These are phyloP conservation scores for Waltergamsia citrina DNA, from an alignment of 2,329 filamentous ascomycete species.

Conservation along the genomic window DNA sequence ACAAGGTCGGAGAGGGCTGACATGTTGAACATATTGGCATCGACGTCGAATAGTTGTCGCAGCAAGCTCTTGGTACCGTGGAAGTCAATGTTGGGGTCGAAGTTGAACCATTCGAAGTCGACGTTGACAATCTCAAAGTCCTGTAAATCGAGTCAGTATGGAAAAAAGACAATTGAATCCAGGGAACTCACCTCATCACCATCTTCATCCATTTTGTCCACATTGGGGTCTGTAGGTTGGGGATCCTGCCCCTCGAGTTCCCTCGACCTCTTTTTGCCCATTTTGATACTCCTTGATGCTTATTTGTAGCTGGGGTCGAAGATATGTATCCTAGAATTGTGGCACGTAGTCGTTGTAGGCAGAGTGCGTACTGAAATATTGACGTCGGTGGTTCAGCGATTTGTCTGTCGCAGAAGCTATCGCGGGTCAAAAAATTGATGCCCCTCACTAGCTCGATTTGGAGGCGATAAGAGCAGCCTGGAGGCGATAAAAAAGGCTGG, in stretches of 20 bases:
- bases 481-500: not conserved
- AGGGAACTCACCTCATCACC: constrained; percentile 36
- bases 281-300: constrained; percentile 13
- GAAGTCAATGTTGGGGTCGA: constrained; percentile 80
- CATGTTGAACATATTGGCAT: constrained; percentile 77
- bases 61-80: constrained; percentile 86
- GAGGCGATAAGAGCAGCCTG: not conserved
- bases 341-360: not conserved
- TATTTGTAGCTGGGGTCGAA: too few relatives aligned
- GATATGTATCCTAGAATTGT: too few relatives aligned
- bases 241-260: constrained; percentile 33
- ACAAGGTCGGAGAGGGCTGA: constrained; percentile 81
- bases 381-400: not conserved
- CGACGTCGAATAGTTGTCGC: constrained; percentile 85
- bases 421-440: constrained; percentile 5
- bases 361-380: constrained; percentile 1
- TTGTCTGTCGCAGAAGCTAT: not conserved
- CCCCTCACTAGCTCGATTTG: constrained; percentile 4
- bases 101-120: constrained; percentile 99
- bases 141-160: constrained; percentile 32
- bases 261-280: constrained; percentile 42
- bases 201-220: constrained; percentile 40
- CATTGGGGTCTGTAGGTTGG: constrained; percentile 27
- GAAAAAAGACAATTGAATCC: constrained; percentile 1
- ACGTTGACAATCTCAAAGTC: constrained; percentile 89